phyloP scores from a whole-genome alignment of 2,329 filamentous ascomycete genomes.

The Fulvia fulva region DNA sequence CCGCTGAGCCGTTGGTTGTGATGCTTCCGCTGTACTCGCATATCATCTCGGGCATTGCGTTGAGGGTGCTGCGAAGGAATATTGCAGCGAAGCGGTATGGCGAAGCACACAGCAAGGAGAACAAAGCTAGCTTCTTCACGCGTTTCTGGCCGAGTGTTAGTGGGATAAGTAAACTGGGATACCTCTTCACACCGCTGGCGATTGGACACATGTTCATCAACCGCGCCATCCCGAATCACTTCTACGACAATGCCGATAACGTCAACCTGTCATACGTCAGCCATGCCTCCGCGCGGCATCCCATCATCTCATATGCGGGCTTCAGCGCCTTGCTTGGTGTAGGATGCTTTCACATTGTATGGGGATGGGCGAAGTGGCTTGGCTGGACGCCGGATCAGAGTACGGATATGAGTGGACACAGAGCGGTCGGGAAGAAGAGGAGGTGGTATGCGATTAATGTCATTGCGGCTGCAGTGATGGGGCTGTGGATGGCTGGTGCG shows the following conservation, averaged over 20 bases:
- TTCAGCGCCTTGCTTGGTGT: constrained; percentile 65
- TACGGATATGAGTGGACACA: constrained; percentile 46
- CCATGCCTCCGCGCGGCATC: constrained; percentile 76
- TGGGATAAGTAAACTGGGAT: constrained; percentile 69
- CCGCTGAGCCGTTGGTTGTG: constrained; percentile 76
- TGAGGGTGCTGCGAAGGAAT: constrained; percentile 70
- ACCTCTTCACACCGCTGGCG: constrained; percentile 62
- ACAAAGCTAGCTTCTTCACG: constrained; percentile 27
- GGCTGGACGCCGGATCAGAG: constrained; percentile 57
- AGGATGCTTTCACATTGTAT: constrained; percentile 73
- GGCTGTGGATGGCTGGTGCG: constrained; percentile 76
- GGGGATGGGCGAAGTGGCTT: constrained; percentile 82
- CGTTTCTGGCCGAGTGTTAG: constrained; percentile 66
- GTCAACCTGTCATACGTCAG: constrained; percentile 78
- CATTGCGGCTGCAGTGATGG: constrained; percentile 54
- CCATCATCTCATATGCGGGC: constrained; percentile 60
- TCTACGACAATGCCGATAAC: constrained; percentile 80
- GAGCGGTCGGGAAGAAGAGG: constrained; percentile 55
- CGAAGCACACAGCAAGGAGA: constrained; percentile 54
- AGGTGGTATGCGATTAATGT: constrained; percentile 71
- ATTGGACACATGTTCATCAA: constrained; percentile 72
- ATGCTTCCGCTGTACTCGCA: constrained; percentile 71
- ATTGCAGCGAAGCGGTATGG: constrained; percentile 74
- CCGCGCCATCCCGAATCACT: constrained; percentile 63
- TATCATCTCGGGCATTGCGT: constrained; percentile 68